phyloP scores from a whole-genome alignment of 129 eudicot species.

The Flaveria bidentis region DNA sequence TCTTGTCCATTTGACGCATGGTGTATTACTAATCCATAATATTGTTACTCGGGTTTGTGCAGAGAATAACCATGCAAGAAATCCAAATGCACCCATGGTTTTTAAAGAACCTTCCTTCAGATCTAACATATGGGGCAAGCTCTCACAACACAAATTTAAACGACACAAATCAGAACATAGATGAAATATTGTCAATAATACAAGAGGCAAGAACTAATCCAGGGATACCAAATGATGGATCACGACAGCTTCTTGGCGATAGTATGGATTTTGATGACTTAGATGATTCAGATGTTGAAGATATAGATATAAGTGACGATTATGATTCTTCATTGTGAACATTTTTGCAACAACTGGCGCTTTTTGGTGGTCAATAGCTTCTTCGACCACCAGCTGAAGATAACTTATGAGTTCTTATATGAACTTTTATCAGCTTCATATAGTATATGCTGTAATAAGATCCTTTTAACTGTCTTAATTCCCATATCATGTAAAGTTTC shows the following conservation, averaged over 20 bases:
- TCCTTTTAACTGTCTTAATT: background rate
- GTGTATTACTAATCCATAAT: background rate
- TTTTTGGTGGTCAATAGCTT: conserved; percentile 12
- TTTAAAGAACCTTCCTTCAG: conserved; percentile 61
- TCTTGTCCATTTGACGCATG: conserved; percentile 4
- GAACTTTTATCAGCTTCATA: conserved; percentile 10
- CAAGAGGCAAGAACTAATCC: conserved; percentile 58
- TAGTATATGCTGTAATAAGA: conserved; percentile 26
- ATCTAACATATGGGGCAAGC: conserved; percentile 52
- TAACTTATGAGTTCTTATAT: conserved; percentile 24
- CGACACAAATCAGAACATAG: conserved; percentile 46
- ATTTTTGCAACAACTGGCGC: background rate
- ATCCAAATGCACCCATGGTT: conserved; percentile 70
- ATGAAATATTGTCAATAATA: conserved; percentile 53
- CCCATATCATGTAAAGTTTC: conserved; percentile 10
- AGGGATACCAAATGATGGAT: conserved; percentile 31
- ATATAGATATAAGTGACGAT: conserved; percentile 58
- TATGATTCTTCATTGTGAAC: conserved; percentile 43
- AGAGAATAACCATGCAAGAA: conserved; percentile 70
- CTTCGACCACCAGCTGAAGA: conserved; percentile 9
- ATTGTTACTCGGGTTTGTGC: conserved; percentile 16
- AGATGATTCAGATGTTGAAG: conserved; percentile 63
- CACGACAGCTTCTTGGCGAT: conserved; percentile 37
- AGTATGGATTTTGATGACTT: conserved; percentile 71
- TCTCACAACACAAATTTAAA: conserved; percentile 39